Evolutionary conservation across 2,329 filamentous ascomycete species (phyloP), one percentile per base, ranked within the genome.

Genomic region (Alternaria metachromatica): DNA sequence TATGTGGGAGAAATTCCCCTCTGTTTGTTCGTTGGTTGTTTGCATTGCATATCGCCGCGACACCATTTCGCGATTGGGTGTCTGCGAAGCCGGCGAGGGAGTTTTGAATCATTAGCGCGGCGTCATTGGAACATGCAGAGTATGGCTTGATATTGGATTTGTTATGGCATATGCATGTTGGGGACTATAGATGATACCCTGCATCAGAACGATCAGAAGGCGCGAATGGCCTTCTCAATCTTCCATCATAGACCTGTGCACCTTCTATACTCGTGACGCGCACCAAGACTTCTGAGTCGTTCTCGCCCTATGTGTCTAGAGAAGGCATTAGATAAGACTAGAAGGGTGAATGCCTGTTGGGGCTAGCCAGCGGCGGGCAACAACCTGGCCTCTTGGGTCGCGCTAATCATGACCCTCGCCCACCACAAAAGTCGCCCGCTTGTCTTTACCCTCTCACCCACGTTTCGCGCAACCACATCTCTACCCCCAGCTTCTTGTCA

Each of bases 311-410:
- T 70, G 70, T 75, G 73, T 64, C 56, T 58, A 66, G 56, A 76
- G 74, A 77, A 78, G 58, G 48, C 58, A 44, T 72, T 74, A 58
- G 75, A 74, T 50, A 51, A 55, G 56, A 63, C 53, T 73, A 67
- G 74, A 76, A 76, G 28, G 28, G 67, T 51, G 58, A 58, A 50
- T 44, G 60, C 62, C 70, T 43, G 28, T 67, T 62, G 44, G 20
- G 72, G 67, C 61, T 74, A 75, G 73, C 23, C 28, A 55, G 53
- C 37, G 50, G 58, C 55, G 55, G 62, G 58, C 51, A 72, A 55
- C 51, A 72, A 73, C 67, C 72, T 77, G 74, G 69, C 75, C 73
- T 78, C 57, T 74, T 76, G 63, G 64, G 56, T 62, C 46, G 63
- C 68, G 49, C 49, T 53, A 53, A 53, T 68, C 57, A 63, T 49